Evolutionary conservation across 1,139 yeast species (phyloP).

Genomic region (Meyerozyma carpophila): DNA sequence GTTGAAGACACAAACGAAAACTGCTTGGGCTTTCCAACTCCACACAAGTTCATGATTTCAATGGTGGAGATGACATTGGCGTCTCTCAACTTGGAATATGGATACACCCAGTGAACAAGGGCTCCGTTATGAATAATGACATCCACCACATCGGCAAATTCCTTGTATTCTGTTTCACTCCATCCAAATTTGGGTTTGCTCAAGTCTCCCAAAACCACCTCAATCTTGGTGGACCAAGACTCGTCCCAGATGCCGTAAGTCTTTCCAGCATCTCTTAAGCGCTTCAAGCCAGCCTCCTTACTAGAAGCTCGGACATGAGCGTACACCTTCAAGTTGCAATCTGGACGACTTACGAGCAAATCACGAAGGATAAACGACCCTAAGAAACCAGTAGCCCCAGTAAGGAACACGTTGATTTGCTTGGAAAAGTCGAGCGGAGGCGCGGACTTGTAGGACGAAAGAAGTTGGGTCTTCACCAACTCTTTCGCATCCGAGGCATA

Average conservation of each 20-base stretch:
- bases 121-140: slow-evolving; percentile 96
- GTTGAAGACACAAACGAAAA: slow-evolving; percentile 95
- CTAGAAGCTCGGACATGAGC: slow-evolving; percentile 91
- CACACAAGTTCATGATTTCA: slow-evolving; percentile 77
- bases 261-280: slow-evolving; percentile 70
- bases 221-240: slow-evolving; percentile 49
- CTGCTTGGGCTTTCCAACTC: slow-evolving; percentile 75
- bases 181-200: slow-evolving; percentile 70
- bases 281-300: slow-evolving; percentile 61
- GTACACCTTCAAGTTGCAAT: slow-evolving; percentile 49
- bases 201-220: slow-evolving; percentile 80
- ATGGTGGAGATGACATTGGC: slow-evolving; percentile 90
- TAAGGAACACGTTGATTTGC: slow-evolving; percentile 67
- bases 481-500: slow-evolving; percentile 74
- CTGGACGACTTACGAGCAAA: slow-evolving; percentile 45
- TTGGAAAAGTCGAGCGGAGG: slow-evolving; percentile 23
- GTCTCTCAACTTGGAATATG: slow-evolving; percentile 83
- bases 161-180: slow-evolving; percentile 49
- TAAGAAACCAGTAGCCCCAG: slow-evolving; percentile 95
- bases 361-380: slow-evolving; percentile 86
- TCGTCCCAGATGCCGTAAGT: slow-evolving; percentile 87
- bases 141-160: slow-evolving; percentile 59
- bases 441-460: slow-evolving; percentile 29
- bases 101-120: slow-evolving; percentile 97
- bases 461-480: slow-evolving; percentile 43